Conservation (phyloP, 1,284 basidiomycete species). For the Heterobasidion parviporum region DNA sequence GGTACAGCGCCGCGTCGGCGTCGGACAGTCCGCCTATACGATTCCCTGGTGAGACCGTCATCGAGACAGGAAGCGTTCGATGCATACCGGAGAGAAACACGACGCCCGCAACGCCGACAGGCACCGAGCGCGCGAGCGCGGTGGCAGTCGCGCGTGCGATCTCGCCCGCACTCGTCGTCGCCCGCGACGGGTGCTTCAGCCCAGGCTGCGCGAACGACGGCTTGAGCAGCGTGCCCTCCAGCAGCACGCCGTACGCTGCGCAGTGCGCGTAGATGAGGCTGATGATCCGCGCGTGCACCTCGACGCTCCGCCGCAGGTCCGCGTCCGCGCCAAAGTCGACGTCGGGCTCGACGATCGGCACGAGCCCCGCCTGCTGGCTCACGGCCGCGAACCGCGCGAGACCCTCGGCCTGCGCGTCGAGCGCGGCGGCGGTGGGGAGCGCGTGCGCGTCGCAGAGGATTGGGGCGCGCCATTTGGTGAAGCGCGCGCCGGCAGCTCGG, state of each 20-base stretch:
- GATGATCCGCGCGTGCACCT: slow-evolving; percentile 38
- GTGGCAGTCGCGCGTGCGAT: slow-evolving; percentile 40
- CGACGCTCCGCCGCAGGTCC: slow-evolving; percentile 33
- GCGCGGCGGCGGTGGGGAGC: slow-evolving; percentile 29
- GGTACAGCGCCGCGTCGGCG: slow-evolving; percentile 27
- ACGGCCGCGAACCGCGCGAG: slow-evolving; percentile 37
- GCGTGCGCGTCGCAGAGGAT: slow-evolving; percentile 33
- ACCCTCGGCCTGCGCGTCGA: slow-evolving; percentile 37
- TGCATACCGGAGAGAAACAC: slow-evolving; percentile 40
- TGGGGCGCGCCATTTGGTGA: slow-evolving; percentile 44
- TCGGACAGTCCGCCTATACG: slow-evolving; percentile 32
- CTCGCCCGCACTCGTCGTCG: slow-evolving; percentile 28
- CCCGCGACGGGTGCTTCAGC: slow-evolving; percentile 30
- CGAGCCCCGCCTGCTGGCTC: slow-evolving; percentile 40
- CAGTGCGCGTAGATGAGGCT: slow-evolving; percentile 36
- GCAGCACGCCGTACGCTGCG: slow-evolving; percentile 35
- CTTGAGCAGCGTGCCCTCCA: slow-evolving; percentile 48
- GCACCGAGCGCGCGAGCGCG: slow-evolving; percentile 37
- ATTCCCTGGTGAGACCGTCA: neutral
- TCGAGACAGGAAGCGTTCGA: neutral
- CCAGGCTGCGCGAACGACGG: slow-evolving; percentile 46
- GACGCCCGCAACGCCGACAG: slow-evolving; percentile 37
- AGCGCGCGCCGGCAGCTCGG: slow-evolving; percentile 35
- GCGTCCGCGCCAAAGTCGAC: slow-evolving; percentile 43
- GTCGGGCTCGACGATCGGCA: slow-evolving; percentile 47